Evolutionary conservation across 345 rosid species (phyloP), one percentile per base, ranked within the genome.

Genomic region (Acer campestre): DNA sequence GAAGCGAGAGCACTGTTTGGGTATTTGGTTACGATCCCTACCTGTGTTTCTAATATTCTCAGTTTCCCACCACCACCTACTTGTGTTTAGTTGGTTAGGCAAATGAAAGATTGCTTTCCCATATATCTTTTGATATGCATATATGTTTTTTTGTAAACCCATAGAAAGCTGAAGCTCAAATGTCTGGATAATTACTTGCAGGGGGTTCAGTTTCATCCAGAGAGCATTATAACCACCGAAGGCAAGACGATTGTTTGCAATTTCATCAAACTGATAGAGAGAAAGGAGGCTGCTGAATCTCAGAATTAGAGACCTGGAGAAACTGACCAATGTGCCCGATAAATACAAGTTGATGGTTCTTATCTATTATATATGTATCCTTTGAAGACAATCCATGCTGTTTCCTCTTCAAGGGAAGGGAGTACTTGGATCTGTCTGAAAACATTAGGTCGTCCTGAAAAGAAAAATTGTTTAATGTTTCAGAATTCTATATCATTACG

Each of bases 161-260:
- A 20, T 5, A 62, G 61, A 42, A 46, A 63, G 18, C 29, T 44
- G 10, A 46, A 62, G 56, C 31, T 27, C 13, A 46, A 64, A 31
- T 53, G 25, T 25, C 14, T 46, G 53, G 40, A 76, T 23, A 58
- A n/a, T 73, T 58, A 22, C 51, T 53, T 79, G 80, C 90, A 97
- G 98, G 98, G 99, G 16, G 99, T 94, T 29, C 98, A 93, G 68
- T 94, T 97, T 84, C 98, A 94, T 88, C 99, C 98, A 0, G 98
- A 94, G 71, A 94, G 99, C 90, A 97, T 97, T 73, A 91, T 97
- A 81, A 92, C 96, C 61, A 64, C 78, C 0, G 93, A 93, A 82
- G 98, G 98, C 78, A 94, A 81, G 91, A 88, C 49, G 3, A 91
- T 90, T 25, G 90, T 94, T n/a, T 70, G 83, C 49, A 94, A 97